These are phyloP conservation scores for Luzula sylvatica DNA, from an alignment of 176 grass and related monocot genomes.

Conservation along the genomic window DNA sequence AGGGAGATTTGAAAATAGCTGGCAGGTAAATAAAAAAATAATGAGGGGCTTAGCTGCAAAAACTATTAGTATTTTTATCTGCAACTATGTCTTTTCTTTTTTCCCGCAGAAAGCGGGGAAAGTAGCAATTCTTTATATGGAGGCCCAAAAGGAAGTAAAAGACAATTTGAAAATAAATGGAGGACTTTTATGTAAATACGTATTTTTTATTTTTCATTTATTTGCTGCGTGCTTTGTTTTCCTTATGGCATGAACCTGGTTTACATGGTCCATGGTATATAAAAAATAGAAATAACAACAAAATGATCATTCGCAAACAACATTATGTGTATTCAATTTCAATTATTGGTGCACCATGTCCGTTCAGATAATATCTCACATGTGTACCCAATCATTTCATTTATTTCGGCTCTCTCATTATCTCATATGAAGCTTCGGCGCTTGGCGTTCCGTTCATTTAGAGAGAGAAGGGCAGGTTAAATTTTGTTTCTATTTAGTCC, in stretches of 20 bases:
- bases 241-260: neutral
- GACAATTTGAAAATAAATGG: neutral
- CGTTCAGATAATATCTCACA: no score
- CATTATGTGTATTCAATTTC: no score
- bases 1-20: slow-evolving; percentile 13
- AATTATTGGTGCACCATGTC: no score
- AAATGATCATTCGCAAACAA: no score
- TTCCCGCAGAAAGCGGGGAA: slow-evolving; percentile 11
- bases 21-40: neutral
- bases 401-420: no score
- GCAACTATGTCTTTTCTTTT: slow-evolving; percentile 11
- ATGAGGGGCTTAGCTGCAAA: slow-evolving; percentile 1
- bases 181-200: neutral
- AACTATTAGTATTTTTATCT: slow-evolving; percentile 1
- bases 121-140: neutral
- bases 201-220: neutral
- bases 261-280: no score
- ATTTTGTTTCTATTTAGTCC: no score
- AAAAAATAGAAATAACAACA: no score
- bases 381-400: no score
- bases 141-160: neutral
- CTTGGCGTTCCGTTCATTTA: no score
- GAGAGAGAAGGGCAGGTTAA: no score
- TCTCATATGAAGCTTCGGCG: no score
- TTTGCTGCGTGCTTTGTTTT: neutral